Conservation (phyloP, 179 eudicot species). For the Amaranthus tricolor region DNA sequence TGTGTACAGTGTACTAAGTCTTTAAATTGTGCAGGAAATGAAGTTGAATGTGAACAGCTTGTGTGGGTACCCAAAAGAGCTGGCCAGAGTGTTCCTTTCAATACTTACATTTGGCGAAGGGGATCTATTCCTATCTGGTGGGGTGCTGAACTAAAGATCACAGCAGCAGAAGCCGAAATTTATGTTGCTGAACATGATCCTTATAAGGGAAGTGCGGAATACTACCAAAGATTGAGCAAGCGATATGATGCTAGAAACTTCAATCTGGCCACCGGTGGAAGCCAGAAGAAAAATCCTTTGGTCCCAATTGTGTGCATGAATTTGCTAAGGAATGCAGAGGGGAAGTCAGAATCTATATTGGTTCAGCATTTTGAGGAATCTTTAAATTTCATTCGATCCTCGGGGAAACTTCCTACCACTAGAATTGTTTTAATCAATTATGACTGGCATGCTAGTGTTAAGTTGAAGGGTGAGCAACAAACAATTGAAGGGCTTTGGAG, state of each 20-base stretch:
- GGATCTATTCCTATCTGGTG: conserved; percentile 98
- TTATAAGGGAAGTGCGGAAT: conserved; percentile 85
- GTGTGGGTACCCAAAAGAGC: conserved; percentile 82
- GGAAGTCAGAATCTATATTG: conserved; percentile 82
- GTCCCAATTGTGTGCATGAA: conserved; percentile 89
- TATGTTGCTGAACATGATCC: conserved; percentile 88
- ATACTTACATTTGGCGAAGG: conserved; percentile 85
- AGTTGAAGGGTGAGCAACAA: conserved; percentile 80
- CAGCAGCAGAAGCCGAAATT: conserved; percentile 96
- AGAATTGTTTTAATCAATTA: conserved; percentile 75
- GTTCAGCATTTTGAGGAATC: conserved; percentile 96
- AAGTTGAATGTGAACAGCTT: conserved; percentile 98
- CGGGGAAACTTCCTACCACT: conserved; percentile 73
- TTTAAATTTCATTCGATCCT: conserved; percentile 58
- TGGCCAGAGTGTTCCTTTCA: conserved; percentile 86
- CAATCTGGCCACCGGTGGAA: conserved; percentile 44
- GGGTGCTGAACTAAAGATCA: conserved; percentile 95
- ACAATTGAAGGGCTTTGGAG: conserved; percentile 97
- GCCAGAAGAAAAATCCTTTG: conserved; percentile 62
- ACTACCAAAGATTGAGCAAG: conserved; percentile 77
- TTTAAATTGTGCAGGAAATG: conserved; percentile 64
- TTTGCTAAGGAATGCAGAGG: conserved; percentile 83
- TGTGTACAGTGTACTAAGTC: not conserved
- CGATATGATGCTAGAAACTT: conserved; percentile 76
- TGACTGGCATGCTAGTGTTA: conserved; percentile 94